Evolutionary conservation across 306 rosid species (phyloP).

Genomic region (Ammopiptanthus mongolicus): DNA sequence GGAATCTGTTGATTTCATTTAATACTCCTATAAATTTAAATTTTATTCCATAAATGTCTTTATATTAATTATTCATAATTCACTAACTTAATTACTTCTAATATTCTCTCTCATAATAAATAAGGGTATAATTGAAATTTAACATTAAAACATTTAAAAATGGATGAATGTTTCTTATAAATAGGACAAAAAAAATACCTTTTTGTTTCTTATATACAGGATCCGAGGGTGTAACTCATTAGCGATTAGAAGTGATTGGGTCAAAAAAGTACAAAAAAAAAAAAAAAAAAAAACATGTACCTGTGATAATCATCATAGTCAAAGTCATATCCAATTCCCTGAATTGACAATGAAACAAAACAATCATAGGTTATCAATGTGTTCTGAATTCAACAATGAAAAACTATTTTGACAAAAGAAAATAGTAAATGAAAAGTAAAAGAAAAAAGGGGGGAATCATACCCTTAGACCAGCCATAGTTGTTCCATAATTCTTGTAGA

Average conservation of each 20-base stretch:
- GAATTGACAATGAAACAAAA: slow-evolving; percentile 22
- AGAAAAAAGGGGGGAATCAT: neutral
- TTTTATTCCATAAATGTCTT: too few relatives aligned
- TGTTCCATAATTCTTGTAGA: slow-evolving; percentile 87
- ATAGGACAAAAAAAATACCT: too few relatives aligned
- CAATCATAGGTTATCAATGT: neutral
- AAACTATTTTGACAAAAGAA: neutral
- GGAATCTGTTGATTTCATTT: too few relatives aligned
- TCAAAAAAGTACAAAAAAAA: neutral
- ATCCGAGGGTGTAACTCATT: too few relatives aligned
- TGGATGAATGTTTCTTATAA: too few relatives aligned
- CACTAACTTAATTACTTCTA: too few relatives aligned
- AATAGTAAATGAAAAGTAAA: neutral
- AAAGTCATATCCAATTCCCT: slow-evolving; percentile 94
- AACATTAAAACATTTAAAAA: too few relatives aligned
- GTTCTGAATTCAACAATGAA: neutral
- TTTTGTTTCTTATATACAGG: too few relatives aligned
- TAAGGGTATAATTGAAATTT: too few relatives aligned
- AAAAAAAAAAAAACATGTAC: slow-evolving; percentile 20
- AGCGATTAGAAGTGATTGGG: neutral
- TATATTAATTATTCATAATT: too few relatives aligned
- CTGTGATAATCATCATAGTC: slow-evolving; percentile 91
- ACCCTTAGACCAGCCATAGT: slow-evolving; percentile 99
- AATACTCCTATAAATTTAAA: too few relatives aligned
- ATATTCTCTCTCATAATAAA: too few relatives aligned